These are phyloP conservation scores for Schwanniomyces yamadae DNA, from an alignment of 805 yeast species.

Conservation along the genomic window DNA sequence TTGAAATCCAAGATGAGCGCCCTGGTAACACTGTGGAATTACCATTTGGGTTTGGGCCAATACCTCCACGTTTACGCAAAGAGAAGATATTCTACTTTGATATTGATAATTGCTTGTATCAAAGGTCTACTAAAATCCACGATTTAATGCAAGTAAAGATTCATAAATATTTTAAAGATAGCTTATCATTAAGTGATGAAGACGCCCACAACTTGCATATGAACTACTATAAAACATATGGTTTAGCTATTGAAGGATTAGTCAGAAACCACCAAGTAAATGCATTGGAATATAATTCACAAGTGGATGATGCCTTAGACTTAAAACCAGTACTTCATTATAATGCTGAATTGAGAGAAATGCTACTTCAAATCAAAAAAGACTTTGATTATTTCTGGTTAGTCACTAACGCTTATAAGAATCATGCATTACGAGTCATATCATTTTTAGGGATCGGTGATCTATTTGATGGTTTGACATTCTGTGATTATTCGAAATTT, in stretches of 20 bases:
- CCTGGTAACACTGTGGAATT: constrained; percentile 23
- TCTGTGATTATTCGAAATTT: constrained; percentile 75
- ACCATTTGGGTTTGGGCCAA: constrained; percentile 34
- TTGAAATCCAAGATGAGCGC: constrained; percentile 19
- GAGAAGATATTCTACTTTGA: constrained; percentile 71
- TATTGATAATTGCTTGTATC: constrained; percentile 89
- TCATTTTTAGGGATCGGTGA: constrained; percentile 86
- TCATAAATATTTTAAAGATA: constrained; percentile 72
- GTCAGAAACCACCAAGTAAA: constrained; percentile 69
- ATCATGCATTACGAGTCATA: constrained; percentile 81
- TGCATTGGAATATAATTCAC: constrained; percentile 82
- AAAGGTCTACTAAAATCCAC: constrained; percentile 70
- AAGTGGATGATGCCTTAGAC: constrained; percentile 92
- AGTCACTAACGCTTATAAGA: constrained; percentile 90
- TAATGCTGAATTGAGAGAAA: constrained; percentile 50
- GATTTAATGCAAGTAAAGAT: constrained; percentile 87
- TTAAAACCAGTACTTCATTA: constrained; percentile 74
- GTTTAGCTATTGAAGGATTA: constrained; percentile 90
- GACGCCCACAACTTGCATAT: constrained; percentile 73
- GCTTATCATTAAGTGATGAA: constrained; percentile 59
- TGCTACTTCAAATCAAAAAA: constrained; percentile 46
- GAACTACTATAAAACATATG: constrained; percentile 81
- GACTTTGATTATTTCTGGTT: constrained; percentile 81
- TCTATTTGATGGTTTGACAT: constrained; percentile 89
- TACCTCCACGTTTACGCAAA: constrained; percentile 22